Evolutionary conservation across 768 basidiomycete genomes (phyloP).

Genomic region (Lentinula guzmanii): DNA sequence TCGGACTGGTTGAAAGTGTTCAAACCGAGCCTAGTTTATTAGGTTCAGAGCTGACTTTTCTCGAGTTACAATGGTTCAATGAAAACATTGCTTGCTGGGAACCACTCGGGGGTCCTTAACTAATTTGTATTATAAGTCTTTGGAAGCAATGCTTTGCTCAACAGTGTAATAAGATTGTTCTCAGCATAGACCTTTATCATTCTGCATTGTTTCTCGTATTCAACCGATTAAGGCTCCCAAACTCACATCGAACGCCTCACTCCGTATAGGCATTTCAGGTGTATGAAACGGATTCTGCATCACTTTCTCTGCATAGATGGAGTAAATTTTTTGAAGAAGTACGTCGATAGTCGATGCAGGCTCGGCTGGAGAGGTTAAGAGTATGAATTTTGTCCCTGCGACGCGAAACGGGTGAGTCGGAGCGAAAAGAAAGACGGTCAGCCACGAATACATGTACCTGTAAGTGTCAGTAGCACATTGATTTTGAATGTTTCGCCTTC

Average conservation of each 20-base stretch:
- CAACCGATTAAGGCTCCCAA: constrained; percentile 54
- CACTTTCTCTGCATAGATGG: constrained; percentile 88
- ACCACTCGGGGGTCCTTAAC: no score
- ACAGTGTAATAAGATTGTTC: not conserved
- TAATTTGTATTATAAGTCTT: no score
- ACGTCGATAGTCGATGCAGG: constrained; percentile 52
- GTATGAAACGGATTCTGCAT: constrained; percentile 99
- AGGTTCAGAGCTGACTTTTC: no score
- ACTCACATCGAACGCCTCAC: constrained; percentile 77
- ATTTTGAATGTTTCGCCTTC: constrained; percentile 96
- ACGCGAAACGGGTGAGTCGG: not conserved
- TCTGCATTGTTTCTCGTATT: not conserved
- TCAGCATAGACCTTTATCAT: not conserved
- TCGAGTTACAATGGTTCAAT: no score
- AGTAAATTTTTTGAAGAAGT: constrained; percentile 82
- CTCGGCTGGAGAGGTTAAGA: constrained; percentile 79
- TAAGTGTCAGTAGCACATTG: constrained; percentile 82
- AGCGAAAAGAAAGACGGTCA: not conserved
- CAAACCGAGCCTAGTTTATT: no score
- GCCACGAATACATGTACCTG: constrained; percentile 47
- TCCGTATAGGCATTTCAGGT: constrained; percentile 98
- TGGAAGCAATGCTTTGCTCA: not conserved
- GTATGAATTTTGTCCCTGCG: constrained; percentile 91
- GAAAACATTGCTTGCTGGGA: no score
- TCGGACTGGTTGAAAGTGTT: no score